Percentiles rank a stretch among this genome's conserved stretches.
Evolutionary conservation across 2,329 filamentous ascomycete species (phyloP).

Genomic region (Claviceps humidiphila): DNA sequence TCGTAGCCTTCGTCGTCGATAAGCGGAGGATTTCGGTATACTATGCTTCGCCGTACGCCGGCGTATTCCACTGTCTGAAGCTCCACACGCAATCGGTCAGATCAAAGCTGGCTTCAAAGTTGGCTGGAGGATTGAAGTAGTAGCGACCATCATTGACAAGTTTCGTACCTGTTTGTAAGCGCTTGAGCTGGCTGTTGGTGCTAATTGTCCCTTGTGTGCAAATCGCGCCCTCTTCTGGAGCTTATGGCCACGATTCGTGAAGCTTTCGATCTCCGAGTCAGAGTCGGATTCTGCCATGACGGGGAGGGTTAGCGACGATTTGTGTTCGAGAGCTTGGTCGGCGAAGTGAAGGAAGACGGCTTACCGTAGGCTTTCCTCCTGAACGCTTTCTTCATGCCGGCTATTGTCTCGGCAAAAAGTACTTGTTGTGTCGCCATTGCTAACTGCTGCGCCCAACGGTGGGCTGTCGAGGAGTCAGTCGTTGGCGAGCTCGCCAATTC

Average conservation of each 20-base stretch:
- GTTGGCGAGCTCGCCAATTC: background rate
- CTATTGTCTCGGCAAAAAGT: constrained; percentile 52
- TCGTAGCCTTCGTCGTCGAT: constrained; percentile 70
- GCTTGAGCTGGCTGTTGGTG: constrained; percentile 50
- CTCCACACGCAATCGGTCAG: constrained; percentile 11
- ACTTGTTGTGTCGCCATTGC: constrained; percentile 41
- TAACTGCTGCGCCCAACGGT: constrained; percentile 1
- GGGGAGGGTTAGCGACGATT: constrained; percentile 10
- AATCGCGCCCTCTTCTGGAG: constrained; percentile 63
- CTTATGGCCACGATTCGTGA: constrained; percentile 66
- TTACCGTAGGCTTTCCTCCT: constrained; percentile 51
- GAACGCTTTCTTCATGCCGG: constrained; percentile 54
- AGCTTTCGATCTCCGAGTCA: constrained; percentile 56
- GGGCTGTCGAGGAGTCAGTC: background rate
- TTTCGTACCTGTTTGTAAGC: constrained; percentile 55
- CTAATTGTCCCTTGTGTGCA: constrained; percentile 55
- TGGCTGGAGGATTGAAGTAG: background rate
- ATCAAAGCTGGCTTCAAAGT: background rate
- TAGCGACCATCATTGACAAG: constrained; percentile 3
- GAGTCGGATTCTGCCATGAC: constrained; percentile 56
- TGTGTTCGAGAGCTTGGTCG: background rate
- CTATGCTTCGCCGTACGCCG: constrained; percentile 58
- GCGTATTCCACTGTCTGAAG: constrained; percentile 57
- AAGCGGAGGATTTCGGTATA: constrained; percentile 59
- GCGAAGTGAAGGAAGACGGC: constrained; percentile 3